Base-by-base conservation (phyloP, 2,329 filamentous ascomycete species). In the Trichoderma sp. region DNA sequence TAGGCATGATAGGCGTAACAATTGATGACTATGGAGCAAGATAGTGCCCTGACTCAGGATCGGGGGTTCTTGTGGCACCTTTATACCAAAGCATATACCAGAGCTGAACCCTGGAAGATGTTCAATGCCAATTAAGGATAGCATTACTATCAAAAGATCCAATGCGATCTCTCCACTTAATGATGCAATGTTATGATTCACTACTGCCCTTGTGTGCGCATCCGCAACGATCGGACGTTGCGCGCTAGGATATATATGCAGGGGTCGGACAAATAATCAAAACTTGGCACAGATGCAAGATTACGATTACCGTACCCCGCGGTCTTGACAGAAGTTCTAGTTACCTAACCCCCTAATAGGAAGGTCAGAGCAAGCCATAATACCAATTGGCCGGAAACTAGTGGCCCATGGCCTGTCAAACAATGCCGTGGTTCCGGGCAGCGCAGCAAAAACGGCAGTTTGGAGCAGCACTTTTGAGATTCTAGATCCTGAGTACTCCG, bases 381-480 rank as follows among this genome's bases (percentile, higher is more conserved):
- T 12, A 17, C n/a, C 7, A 29, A 10, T 12, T 39, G 27, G 35
- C 22, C 48, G 35, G 48, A 22, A 32, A 9, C 27, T 48, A 64
- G 22, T 22, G 35, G 22, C 13, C 8, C 12, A 22, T 25, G 19
- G 27, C 37, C 37, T 64, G 61, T 57, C 37, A 57, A 34, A 42
- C 27, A 19, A 25, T 56, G 34, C 29, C 37, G 37, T 34, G 50
- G n/a, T 56, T 39, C 34, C 50, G 50, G n/a, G 50, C 37, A 12
- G 27, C 61, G 5, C 10, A 42, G 22, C 13, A n/a, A 42, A 56
- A 56, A 5, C 4, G 37, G 34, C 34, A 42, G 8, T 17, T 42
- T 39, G n/a, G 22, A 53, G 60, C 60, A 64, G 48, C 48, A 39
- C 48, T 64, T 64, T 64, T 53, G 48, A 54, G 25, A 27, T n/a